These are phyloP conservation scores for Trichoderma erinaceum DNA, from an alignment of 495 filamentous ascomycete species.

Conservation along the genomic window DNA sequence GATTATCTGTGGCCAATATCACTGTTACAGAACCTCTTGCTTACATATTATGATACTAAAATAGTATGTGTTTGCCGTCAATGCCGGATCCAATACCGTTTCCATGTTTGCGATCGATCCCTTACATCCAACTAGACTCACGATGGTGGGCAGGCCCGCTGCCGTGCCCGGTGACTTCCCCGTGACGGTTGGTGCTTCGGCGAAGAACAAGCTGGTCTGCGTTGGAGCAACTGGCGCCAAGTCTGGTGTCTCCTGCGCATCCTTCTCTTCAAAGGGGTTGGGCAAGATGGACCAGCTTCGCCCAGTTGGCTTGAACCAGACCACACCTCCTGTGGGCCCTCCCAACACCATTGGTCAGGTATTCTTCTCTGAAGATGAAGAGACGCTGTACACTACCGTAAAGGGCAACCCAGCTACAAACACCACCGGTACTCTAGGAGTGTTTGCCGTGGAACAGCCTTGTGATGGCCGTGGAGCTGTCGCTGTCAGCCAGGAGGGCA, in stretches of 20 bases:
- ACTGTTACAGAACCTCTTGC: neutral
- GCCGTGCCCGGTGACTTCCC: slow-evolving; percentile 50
- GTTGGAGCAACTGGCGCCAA: slow-evolving; percentile 47
- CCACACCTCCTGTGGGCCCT: slow-evolving; percentile 49
- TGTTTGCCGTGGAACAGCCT: slow-evolving; percentile 35
- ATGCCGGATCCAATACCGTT: slow-evolving; percentile 54
- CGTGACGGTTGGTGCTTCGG: slow-evolving; percentile 47
- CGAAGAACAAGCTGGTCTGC: slow-evolving; percentile 43
- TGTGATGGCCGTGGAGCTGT: slow-evolving; percentile 9
- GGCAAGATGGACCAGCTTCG: slow-evolving; percentile 38
- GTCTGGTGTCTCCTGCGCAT: slow-evolving; percentile 49
- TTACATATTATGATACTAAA: slow-evolving; percentile 1
- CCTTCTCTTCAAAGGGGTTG: slow-evolving; percentile 36
- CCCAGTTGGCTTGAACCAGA: slow-evolving; percentile 41
- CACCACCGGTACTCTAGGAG: slow-evolving; percentile 49
- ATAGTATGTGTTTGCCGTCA: slow-evolving; percentile 51
- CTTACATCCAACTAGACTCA: slow-evolving; percentile 35
- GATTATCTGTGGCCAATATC: neutral
- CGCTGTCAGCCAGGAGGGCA: slow-evolving; percentile 21
- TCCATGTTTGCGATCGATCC: slow-evolving; percentile 47
- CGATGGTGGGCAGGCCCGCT: slow-evolving; percentile 25
- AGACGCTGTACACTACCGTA: slow-evolving; percentile 46
- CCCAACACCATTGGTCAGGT: slow-evolving; percentile 49
- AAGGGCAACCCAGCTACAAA: slow-evolving; percentile 49
- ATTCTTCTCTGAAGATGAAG: slow-evolving; percentile 49